Percentiles rank a stretch among this genome's conserved stretches.
phyloP scores from a whole-genome alignment of 106 monocot species.

The Narthecium ossifragum region DNA sequence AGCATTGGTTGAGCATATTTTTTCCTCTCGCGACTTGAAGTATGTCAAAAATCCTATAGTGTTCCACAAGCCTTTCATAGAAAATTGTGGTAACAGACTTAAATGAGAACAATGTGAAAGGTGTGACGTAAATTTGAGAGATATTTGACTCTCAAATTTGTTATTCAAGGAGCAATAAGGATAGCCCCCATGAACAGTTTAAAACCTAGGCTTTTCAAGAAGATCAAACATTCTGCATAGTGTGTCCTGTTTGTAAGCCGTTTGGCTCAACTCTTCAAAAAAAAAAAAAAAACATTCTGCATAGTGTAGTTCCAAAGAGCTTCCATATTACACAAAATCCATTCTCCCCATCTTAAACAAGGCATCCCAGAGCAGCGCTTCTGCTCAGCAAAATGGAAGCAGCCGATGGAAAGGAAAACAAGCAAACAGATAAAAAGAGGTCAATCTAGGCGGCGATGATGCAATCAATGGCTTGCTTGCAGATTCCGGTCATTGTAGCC shows the following conservation, averaged over 20 bases:
- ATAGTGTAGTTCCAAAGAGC: not conserved
- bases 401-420: not conserved
- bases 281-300: not conserved
- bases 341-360: too few species aligned
- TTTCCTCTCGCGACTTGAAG: too few species aligned
- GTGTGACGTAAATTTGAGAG: too few species aligned
- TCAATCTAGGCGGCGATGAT: constrained; percentile 31
- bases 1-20: too few species aligned
- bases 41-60: too few species aligned
- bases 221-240: not conserved
- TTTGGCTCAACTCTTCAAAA: not conserved
- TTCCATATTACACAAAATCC: not conserved
- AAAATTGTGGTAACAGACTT: too few species aligned
- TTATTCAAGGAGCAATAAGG: not conserved
- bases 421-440: not conserved
- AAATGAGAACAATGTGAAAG: not conserved
- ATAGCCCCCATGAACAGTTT: not conserved
- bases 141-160: not conserved
- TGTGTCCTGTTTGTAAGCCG: not conserved
- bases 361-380: not conserved
- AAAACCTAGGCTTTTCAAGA: not conserved
- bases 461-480: constrained; percentile 89
- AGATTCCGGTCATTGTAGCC: constrained; percentile 92
- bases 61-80: too few species aligned
- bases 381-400: not conserved